phyloP scores from a whole-genome alignment of 108 stramenopile species.

The Skeletonema costatum region DNA sequence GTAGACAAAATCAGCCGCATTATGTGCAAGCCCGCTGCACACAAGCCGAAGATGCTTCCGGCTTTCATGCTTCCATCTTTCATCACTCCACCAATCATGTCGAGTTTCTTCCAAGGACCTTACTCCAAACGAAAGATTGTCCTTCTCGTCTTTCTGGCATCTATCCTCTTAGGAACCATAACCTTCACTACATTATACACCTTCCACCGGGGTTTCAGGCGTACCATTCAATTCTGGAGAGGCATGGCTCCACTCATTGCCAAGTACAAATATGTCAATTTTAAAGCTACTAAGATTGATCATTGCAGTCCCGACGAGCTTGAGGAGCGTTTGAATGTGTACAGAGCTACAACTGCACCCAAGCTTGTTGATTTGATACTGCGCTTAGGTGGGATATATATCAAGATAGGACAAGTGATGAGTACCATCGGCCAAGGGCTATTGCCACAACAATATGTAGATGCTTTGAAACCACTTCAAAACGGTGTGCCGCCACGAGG shows the following conservation, averaged over 20 bases:
- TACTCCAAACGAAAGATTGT: conserved; percentile 19
- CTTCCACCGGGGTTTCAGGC: conserved; percentile 44
- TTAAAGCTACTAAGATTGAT: conserved; percentile 29
- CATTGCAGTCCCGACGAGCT: conserved; percentile 26
- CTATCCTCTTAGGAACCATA: conserved; percentile 3
- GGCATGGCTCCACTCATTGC: conserved; percentile 36
- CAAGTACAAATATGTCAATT: conserved; percentile 24
- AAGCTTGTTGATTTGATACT: conserved; percentile 53
- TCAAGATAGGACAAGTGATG: conserved; percentile 72
- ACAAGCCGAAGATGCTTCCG: not conserved
- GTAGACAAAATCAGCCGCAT: not conserved
- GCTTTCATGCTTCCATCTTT: not conserved
- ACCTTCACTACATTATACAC: conserved; percentile 37
- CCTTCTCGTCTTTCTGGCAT: not conserved
- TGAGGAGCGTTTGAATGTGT: conserved; percentile 30
- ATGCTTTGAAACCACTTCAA: conserved; percentile 67
- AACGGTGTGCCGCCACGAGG: conserved; percentile 75
- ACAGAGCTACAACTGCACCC: conserved; percentile 26
- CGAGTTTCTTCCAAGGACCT: conserved; percentile 1
- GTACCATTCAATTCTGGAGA: conserved; percentile 49
- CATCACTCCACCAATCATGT: conserved; percentile 18
- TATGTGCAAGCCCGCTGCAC: not conserved
- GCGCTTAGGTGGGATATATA: conserved; percentile 70
- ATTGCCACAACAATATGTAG: conserved; percentile 44
- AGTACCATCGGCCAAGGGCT: conserved; percentile 39